Evolutionary conservation across 805 yeast genomes (phyloP), one percentile per base, ranked within the genome.

Genomic region (Candida schatavii): DNA sequence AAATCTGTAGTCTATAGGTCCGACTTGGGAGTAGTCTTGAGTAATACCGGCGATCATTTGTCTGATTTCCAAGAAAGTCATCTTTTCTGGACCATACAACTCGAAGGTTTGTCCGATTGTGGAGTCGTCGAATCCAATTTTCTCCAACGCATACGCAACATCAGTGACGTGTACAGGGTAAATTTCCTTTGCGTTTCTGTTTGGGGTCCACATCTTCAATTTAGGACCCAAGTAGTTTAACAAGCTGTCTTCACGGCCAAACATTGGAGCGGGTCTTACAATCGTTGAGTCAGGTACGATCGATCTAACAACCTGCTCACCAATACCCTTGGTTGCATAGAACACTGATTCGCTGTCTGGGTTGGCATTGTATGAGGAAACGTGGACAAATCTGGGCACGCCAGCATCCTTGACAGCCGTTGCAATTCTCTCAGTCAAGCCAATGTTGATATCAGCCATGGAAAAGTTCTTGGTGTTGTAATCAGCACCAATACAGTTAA

Each of bases 401-500:
- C 81, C 81, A 46, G 79, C 80, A 47, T 82, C 83, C 52, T 77
- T 78, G 37, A 77, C 77, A 3, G 89, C 85, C 52, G 78, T 75
- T 14, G 90, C 88, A 52, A 88, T 82, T 62, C 96, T 77, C 57
- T 80, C 78, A 25, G 93, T 75, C 27, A 83, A 81, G 53, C 83
- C 95, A 46, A 88, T 82, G 59, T 88, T 85, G 47, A 85, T 84
- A 58, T 88, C 95, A 29, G 88, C 85, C 82, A 83, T 85, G 42
- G 80, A 59, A 68, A 87, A 88, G 70, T 83, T 85, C 67, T 85
- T 87, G 52, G 95, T 85, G 60, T 75, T 70, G 62, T 76, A 78
- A 57, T 84, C 85, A 25, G 85, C 79, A 35, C 96, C 95, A 46
- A 87, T 72, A 61, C 86, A 71, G 67, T 88, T 88, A 69, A 72